Percentiles rank a stretch among this genome's conserved stretches.
These are phyloP conservation scores for Trifolium pratense DNA, from an alignment of 306 rosid genomes.

Conservation along the genomic window DNA sequence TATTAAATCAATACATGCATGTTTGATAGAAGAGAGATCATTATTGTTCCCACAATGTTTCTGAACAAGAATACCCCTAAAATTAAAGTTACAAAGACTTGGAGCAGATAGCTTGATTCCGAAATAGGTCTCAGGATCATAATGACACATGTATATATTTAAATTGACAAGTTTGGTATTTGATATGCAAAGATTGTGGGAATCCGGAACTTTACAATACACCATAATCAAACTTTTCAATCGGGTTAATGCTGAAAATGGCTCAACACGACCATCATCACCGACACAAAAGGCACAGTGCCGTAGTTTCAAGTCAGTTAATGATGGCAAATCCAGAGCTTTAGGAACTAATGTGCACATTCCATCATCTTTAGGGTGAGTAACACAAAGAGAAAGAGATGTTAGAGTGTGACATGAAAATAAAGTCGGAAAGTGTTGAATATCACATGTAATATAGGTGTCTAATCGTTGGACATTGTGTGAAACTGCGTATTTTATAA, in stretches of 20 bases:
- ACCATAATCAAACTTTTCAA: too few species aligned
- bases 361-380: too few species aligned
- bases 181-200: neutral
- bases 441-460: too few species aligned
- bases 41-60: neutral
- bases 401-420: neutral
- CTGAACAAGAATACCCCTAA: neutral
- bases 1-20: too few species aligned
- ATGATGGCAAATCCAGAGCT: slow-evolving; percentile 32
- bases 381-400: too few species aligned
- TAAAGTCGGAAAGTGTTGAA: neutral
- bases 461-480: neutral
- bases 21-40: neutral
- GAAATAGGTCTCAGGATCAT: too few species aligned
- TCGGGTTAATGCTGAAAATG: too few species aligned
- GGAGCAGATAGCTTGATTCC: too few species aligned
- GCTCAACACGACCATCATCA: neutral
- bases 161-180: neutral
- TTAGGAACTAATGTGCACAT: too few species aligned
- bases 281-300: neutral
- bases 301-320: slow-evolving; percentile 58
- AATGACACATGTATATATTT: too few species aligned
- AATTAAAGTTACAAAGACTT: neutral
- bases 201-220: too few species aligned
- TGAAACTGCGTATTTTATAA: neutral